Percentiles rank a stretch among this genome's conserved stretches.
These are phyloP conservation scores for Leccinum rimulosum DNA, from an alignment of 768 basidiomycete genomes.

Conservation along the genomic window DNA sequence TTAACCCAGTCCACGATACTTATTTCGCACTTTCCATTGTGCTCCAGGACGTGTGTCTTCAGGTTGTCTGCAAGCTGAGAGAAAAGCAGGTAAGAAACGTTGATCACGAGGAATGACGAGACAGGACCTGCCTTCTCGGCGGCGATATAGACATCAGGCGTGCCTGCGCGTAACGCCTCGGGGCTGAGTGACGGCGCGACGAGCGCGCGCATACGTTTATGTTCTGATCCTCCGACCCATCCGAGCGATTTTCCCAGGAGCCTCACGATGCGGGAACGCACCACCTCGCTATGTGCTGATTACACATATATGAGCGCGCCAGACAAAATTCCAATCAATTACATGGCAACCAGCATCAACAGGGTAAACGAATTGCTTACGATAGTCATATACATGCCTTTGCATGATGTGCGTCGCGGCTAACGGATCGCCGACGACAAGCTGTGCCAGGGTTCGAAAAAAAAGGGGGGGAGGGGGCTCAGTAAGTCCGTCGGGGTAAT, in stretches of 20 bases:
- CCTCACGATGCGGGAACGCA: conserved; percentile 5
- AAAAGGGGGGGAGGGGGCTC: neutral
- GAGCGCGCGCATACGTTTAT: conserved; percentile 10
- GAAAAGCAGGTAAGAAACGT: neutral
- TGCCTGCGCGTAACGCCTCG: conserved; percentile 2
- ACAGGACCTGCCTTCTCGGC: conserved; percentile 1
- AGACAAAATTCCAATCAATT: neutral
- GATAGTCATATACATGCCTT: conserved; percentile 9
- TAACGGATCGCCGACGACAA: conserved; percentile 6
- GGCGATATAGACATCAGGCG: conserved; percentile 4
- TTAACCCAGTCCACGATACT: conserved; percentile 5
- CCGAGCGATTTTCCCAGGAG: conserved; percentile 6
- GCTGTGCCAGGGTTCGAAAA: neutral
- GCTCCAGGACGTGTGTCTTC: neutral
- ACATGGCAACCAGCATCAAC: neutral
- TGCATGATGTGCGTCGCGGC: conserved; percentile 8
- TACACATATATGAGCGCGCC: neutral
- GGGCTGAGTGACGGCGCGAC: conserved; percentile 4
- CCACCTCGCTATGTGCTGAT: conserved; percentile 1
- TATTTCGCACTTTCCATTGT: neutral
- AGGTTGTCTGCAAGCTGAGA: conserved; percentile 6
- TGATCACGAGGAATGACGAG: neutral
- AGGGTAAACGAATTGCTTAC: neutral
- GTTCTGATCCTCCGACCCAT: conserved; percentile 9
- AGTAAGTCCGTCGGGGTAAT: neutral